Evolutionary conservation across 441 rosid species (phyloP), one percentile per base, ranked within the genome.

Genomic region (Erysimum cheiri): DNA sequence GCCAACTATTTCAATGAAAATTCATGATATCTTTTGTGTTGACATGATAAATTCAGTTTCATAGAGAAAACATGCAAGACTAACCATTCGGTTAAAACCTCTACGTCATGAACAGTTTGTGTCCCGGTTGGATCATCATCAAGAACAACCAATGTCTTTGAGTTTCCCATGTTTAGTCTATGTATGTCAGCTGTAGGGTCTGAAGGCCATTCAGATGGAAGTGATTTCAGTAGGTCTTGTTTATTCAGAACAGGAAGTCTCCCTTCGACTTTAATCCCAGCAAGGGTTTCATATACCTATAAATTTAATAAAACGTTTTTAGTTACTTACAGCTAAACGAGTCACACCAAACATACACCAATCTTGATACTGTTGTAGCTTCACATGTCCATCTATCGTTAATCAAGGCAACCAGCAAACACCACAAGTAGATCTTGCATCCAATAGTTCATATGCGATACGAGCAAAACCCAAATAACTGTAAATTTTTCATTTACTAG

Each of bases 71-170:
- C 26, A 74, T 44, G 60, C 29, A 57, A 69, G 35, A 74, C 87
- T 84, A 71, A 95, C 98, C 99, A 95, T 89, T 95, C 99, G 47
- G 98, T 95, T 72, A 95, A 79, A 67, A 95, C 99, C 83, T 95
- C 99, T 70, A 90, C 88, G 44, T 85, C 93, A 75, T 92, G 96
- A 83, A 95, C 97, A 15, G 99, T 95, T 81, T 95, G 99, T 56
- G 99, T 95, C 80, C 99, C 98, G 28, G 99, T 92, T 73, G 99
- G 98, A 79, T 95, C 99, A 77, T 95, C 99, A 78, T 95, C 99
- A 77, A 95, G 88, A 76, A 95, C 99, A 67, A 92, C 93, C 80
- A 92, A 74, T 12, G 91, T 85, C 79, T 87, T 95, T 29, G 85
- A 82, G 72, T 80, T 89, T 53, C 71, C 85, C 80, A 71, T 80